These are phyloP conservation scores for Fragosphaeria purpurea DNA, from an alignment of 2,329 filamentous ascomycete species.

Conservation along the genomic window DNA sequence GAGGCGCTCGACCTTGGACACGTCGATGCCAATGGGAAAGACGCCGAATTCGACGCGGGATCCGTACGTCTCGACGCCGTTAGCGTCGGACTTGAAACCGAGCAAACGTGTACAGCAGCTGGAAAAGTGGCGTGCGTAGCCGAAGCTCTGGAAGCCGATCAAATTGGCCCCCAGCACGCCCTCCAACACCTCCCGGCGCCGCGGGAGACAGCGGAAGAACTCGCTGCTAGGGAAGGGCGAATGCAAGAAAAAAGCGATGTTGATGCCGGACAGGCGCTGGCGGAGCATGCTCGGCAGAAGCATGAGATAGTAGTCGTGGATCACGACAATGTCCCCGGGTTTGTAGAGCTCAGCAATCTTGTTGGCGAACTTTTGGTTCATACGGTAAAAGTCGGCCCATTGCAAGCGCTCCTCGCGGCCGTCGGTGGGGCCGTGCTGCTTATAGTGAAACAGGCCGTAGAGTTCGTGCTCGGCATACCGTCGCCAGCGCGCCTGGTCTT, in stretches of 20 bases:
- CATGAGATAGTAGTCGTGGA: constrained; percentile 92
- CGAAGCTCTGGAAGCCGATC: constrained; percentile 90
- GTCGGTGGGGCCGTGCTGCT: constrained; percentile 82
- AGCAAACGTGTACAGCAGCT: constrained; percentile 88
- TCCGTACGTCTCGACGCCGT: constrained; percentile 81
- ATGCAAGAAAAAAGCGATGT: constrained; percentile 91
- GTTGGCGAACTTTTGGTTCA: constrained; percentile 89
- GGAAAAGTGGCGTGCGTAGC: constrained; percentile 88
- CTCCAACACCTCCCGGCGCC: constrained; percentile 81
- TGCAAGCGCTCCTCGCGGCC: constrained; percentile 70
- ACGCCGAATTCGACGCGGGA: constrained; percentile 83
- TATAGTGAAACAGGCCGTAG: constrained; percentile 92
- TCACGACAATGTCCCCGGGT: constrained; percentile 82
- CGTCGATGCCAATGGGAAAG: constrained; percentile 91
- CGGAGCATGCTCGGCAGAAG: constrained; percentile 81
- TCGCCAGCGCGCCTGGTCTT: constrained; percentile 78
- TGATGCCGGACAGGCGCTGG: constrained; percentile 76
- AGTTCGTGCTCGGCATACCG: constrained; percentile 85
- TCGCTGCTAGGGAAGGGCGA: constrained; percentile 94
- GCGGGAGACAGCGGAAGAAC: constrained; percentile 79
- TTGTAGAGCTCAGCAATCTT: constrained; percentile 82
- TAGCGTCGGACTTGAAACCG: constrained; percentile 77
- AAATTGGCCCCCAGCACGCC: constrained; percentile 86
- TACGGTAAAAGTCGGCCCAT: constrained; percentile 86
- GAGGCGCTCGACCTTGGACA: constrained; percentile 61